Conservation (phyloP, 805 yeast species). For the Metschnikowia cerradonensis region DNA sequence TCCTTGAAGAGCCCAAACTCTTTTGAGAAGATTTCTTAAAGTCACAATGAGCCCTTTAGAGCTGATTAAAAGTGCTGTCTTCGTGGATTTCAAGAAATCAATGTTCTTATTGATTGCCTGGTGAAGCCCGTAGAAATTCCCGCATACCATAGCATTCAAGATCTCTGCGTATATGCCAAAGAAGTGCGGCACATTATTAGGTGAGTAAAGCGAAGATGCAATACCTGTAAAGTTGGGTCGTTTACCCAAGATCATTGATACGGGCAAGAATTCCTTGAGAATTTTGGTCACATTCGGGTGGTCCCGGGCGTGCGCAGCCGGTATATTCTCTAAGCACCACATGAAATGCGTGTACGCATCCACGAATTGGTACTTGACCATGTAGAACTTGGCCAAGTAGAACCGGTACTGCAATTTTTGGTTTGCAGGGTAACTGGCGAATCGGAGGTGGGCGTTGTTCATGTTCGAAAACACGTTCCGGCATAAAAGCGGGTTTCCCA, state of each 20-base stretch:
- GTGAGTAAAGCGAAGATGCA: slow-evolving; percentile 14
- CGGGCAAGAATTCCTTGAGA: slow-evolving; percentile 48
- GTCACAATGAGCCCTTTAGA: slow-evolving; percentile 45
- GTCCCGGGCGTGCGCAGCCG: slow-evolving; percentile 18
- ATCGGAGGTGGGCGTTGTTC: slow-evolving; percentile 46
- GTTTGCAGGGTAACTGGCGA: slow-evolving; percentile 35
- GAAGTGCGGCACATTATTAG: slow-evolving; percentile 19
- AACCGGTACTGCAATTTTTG: slow-evolving; percentile 52
- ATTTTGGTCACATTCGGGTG: slow-evolving; percentile 38
- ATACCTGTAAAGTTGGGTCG: slow-evolving; percentile 34
- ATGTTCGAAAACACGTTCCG: slow-evolving; percentile 60
- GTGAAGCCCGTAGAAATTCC: slow-evolving; percentile 38
- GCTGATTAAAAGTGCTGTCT: slow-evolving; percentile 40
- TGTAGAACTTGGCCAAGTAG: slow-evolving; percentile 50
- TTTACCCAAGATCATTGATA: slow-evolving; percentile 52
- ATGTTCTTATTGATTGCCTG: slow-evolving; percentile 26
- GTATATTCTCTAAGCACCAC: slow-evolving; percentile 49
- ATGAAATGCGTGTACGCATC: slow-evolving; percentile 48
- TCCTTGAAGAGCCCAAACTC: slow-evolving; percentile 27
- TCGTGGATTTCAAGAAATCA: slow-evolving; percentile 33
- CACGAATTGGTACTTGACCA: slow-evolving; percentile 48
- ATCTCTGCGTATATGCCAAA: slow-evolving; percentile 36
- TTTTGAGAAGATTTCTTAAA: slow-evolving; percentile 42
- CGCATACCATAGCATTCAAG: slow-evolving; percentile 35
- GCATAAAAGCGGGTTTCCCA: slow-evolving; percentile 55